Conservation (phyloP, 2,329 filamentous ascomycete species). For the Sclerotinia glacialis region DNA sequence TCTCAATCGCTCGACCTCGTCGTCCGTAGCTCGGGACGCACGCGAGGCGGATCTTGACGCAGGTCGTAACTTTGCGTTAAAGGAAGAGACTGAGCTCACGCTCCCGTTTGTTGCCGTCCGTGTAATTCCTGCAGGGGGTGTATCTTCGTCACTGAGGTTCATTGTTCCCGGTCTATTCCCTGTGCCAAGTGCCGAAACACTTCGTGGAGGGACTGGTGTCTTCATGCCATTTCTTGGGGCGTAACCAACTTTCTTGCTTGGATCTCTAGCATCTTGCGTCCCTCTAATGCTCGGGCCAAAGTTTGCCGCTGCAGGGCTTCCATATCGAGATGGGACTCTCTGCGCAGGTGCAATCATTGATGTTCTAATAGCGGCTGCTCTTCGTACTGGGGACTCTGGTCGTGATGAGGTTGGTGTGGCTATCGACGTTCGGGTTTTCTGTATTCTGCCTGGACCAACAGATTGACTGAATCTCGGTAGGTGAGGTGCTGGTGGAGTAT, state of each 20-base stretch:
- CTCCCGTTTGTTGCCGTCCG: conserved; percentile 52
- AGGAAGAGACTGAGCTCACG: conserved; percentile 53
- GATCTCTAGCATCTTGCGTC: conserved; percentile 53
- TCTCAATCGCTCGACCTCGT: conserved; percentile 71
- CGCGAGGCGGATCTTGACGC: conserved; percentile 43
- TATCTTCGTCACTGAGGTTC: conserved; percentile 56
- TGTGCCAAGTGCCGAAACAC: conserved; percentile 57
- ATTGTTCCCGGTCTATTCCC: conserved; percentile 37
- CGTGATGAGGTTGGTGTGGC: conserved; percentile 55
- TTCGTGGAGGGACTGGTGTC: conserved; percentile 54
- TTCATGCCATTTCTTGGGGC: conserved; percentile 48
- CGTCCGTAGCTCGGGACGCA: conserved; percentile 49
- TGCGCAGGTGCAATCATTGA: conserved; percentile 54
- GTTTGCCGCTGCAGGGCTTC: conserved; percentile 59
- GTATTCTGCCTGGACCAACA: conserved; percentile 68
- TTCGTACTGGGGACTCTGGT: conserved; percentile 80
- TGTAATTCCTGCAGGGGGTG: conserved; percentile 51
- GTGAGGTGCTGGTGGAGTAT: conserved; percentile 62
- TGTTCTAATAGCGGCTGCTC: conserved; percentile 57
- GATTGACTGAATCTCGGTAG: conserved; percentile 85
- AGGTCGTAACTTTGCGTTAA: conserved; percentile 53
- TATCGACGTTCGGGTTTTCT: conserved; percentile 72
- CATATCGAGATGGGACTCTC: conserved; percentile 56
- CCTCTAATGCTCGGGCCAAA: conserved; percentile 64
- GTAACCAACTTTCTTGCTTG: conserved; percentile 51